Percentiles rank a stretch among this genome's conserved stretches.
phyloP scores from a whole-genome alignment of 257 asterid genomes.

The Solanum verrucosum region DNA sequence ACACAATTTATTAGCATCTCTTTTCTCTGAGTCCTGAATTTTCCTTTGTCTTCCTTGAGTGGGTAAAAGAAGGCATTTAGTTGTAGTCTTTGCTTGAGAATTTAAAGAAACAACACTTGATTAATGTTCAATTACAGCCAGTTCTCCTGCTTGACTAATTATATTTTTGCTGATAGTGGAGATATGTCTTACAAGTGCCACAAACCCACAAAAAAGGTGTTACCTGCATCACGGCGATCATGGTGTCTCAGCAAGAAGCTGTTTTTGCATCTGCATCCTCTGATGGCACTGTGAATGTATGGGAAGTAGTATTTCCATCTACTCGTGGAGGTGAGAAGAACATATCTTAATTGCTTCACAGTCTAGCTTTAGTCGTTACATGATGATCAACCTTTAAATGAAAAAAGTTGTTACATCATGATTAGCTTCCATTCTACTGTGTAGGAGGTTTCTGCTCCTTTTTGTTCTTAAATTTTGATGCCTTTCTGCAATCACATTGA shows the following conservation, averaged over 20 bases:
- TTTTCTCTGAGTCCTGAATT: not conserved
- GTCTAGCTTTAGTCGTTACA: not conserved
- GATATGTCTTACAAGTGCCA: conserved; percentile 57
- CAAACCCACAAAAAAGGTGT: conserved; percentile 85
- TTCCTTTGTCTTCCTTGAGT: not conserved
- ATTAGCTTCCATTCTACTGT: not conserved
- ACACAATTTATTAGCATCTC: not conserved
- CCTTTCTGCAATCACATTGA: not conserved
- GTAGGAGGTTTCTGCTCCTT: not conserved
- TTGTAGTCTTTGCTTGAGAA: not conserved
- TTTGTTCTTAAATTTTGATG: not conserved
- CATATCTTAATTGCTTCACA: not conserved
- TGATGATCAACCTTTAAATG: not conserved
- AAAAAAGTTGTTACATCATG: not conserved
- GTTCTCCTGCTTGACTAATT: not conserved
- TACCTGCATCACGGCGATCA: conserved; percentile 68
- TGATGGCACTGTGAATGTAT: conserved; percentile 66
- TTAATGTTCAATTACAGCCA: not conserved
- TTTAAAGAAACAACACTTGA: not conserved
- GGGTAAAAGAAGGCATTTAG: not conserved
- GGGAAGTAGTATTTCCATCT: conserved; percentile 62
- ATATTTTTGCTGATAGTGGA: conserved; percentile 51
- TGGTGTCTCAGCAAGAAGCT: conserved; percentile 55
- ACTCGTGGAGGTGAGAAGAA: conserved; percentile 46
- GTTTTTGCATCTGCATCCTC: conserved; percentile 87